Evolutionary conservation across 2,329 filamentous ascomycete genomes (phyloP), one percentile per base, ranked within the genome.

Genomic region (Lecanicillium sp.): DNA sequence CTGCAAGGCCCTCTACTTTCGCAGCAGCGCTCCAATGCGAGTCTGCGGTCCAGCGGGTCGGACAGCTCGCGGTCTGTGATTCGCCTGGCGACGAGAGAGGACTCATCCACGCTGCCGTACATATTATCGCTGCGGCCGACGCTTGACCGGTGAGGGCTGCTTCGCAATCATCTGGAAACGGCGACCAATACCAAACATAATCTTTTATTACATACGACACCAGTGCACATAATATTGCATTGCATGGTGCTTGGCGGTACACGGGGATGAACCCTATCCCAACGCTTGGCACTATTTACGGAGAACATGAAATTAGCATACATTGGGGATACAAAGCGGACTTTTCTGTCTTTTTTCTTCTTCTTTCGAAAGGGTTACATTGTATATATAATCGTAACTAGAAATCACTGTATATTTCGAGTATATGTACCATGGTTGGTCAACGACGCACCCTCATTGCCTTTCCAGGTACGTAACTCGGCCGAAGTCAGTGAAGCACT

Each of bases 11-110:
- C 65, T 66, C 27, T 75, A 71, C 51, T 57, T 61, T 5, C 54
- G 60, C 19, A 68, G 63, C 63, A 65, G 36, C 56, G 63, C 12
- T 71, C 69, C 2, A 68, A 60, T 26, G 56, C 62, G 12, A 75
- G 70, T 44, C 51, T 69, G 27, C 63, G 68, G 26, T 68, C 69
- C 21, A 60, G 58, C 19, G 58, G 56, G 4, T 69, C 68, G 11
- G 62, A 56, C 20, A 63, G 60, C 44, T 66, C 65, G 2, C 67
- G 64, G 6, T 74, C 70, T 5, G 72, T 78, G 4, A 75, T 78
- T 36, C 68, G 75, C 7, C 62, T 78, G 24, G 67, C 73, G 11
- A 71, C 63, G 27, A 55, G 54, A 11, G 60, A 66, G 3, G 65
- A 67, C 23, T 51, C 54, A 6, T 58, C 57, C 27, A 56, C 57